Evolutionary conservation across 805 yeast genomes (phyloP).

Genomic region (Wickerhamomyces mucosus): DNA sequence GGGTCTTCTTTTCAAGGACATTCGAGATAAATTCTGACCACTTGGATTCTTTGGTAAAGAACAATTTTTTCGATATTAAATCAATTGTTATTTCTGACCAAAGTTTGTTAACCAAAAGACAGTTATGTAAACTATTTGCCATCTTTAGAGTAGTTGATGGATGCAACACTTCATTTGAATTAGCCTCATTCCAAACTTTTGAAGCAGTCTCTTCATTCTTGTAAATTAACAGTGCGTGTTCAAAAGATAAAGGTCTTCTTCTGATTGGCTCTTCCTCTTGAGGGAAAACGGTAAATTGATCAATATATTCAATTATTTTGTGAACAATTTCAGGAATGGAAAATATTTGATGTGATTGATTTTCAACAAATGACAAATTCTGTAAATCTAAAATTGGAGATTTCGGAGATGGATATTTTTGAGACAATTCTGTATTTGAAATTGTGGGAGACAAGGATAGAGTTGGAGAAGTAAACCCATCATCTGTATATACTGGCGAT

Average conservation of each 20-base stretch:
- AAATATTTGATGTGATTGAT: constrained; percentile 35
- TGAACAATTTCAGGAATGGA: constrained; percentile 67
- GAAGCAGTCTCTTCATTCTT: constrained; percentile 41
- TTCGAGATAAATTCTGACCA: constrained; percentile 30
- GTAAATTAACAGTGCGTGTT: constrained; percentile 62
- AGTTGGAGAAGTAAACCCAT: constrained; percentile 1
- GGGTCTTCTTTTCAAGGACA: constrained; percentile 5
- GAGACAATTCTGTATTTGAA: too few relatives aligned
- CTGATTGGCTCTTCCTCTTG: constrained; percentile 50
- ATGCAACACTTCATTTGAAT: constrained; percentile 10
- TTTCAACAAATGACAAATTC: constrained; percentile 6
- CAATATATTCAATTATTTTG: constrained; percentile 53
- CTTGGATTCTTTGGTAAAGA: constrained; percentile 39
- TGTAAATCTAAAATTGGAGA: constrained; percentile 1
- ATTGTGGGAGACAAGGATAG: neutral
- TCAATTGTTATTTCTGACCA: constrained; percentile 53
- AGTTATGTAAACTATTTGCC: constrained; percentile 42
- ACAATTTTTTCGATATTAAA: constrained; percentile 44
- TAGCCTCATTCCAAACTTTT: constrained; percentile 31
- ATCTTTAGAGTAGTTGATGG: too few relatives aligned
- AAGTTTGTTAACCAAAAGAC: constrained; percentile 57
- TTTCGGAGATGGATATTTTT: constrained; percentile 2
- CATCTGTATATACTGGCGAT: too few relatives aligned
- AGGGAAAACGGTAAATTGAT: constrained; percentile 46
- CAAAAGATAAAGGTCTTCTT: constrained; percentile 57